These are phyloP conservation scores for Phaeosphaeriaceae sp. DNA, from an alignment of 2,329 filamentous ascomycete species.

Conservation along the genomic window DNA sequence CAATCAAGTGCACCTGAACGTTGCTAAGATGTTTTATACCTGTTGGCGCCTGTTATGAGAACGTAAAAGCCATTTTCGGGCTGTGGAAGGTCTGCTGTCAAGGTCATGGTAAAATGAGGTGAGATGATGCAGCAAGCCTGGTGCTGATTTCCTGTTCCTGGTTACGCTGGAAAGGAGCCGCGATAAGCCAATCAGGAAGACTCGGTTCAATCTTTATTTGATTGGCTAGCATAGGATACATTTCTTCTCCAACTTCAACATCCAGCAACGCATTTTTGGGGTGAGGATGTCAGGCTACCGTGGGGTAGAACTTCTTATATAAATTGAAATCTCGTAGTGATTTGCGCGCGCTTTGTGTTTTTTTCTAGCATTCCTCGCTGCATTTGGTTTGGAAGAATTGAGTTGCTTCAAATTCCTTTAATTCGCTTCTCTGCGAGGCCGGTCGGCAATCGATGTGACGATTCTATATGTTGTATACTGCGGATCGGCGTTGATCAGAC, in stretches of 20 bases:
- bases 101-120: slow-evolving; percentile 20
- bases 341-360: no score
- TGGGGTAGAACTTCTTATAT: no score
- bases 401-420: background rate
- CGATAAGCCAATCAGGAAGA: background rate
- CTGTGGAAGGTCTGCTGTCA: slow-evolving; percentile 26
- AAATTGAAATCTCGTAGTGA: no score
- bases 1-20: slow-evolving; percentile 22
- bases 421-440: background rate
- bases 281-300: no score
- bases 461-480: slow-evolving; percentile 6
- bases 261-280: no score
- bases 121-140: slow-evolving; percentile 6
- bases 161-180: background rate
- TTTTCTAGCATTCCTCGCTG: no score
- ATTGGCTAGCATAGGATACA: background rate
- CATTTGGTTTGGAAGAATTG: no score
- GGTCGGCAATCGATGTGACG: background rate
- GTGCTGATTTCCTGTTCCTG: background rate
- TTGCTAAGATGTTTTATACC: slow-evolving; percentile 57
- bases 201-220: background rate
- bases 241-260: no score
- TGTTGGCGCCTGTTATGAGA: slow-evolving; percentile 85
- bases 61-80: slow-evolving; percentile 57
- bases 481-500: slow-evolving; percentile 8